Evolutionary conservation across 2,329 filamentous ascomycete genomes (phyloP).

Genomic region (Neodidymelliopsis sp.): DNA sequence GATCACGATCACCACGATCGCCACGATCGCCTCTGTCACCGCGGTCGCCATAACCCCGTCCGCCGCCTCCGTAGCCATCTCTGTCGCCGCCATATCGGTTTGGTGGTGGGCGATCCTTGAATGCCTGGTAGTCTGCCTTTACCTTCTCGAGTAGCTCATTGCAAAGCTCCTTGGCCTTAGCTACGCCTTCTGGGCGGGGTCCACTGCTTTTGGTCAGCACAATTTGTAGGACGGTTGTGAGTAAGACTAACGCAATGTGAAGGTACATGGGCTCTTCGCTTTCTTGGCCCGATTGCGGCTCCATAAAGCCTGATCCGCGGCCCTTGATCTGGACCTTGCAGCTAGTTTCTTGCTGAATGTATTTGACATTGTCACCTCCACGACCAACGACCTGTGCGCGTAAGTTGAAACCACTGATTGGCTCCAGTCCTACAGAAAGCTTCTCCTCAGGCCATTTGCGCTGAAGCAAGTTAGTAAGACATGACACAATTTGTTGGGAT

Average conservation of each 20-base stretch:
- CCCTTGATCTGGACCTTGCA: slow-evolving; percentile 99
- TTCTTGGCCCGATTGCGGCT: slow-evolving; percentile 84
- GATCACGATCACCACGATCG: slow-evolving; percentile 51
- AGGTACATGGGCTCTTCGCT: slow-evolving; percentile 97
- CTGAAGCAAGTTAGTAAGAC: slow-evolving; percentile 56
- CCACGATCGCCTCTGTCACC: slow-evolving; percentile 46
- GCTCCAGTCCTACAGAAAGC: slow-evolving; percentile 89
- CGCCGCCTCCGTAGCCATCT: slow-evolving; percentile 48
- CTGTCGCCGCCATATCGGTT: slow-evolving; percentile 54
- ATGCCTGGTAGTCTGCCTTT: slow-evolving; percentile 84
- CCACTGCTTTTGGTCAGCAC: slow-evolving; percentile 63
- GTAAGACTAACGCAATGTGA: slow-evolving; percentile 79
- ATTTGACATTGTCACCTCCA: slow-evolving; percentile 94
- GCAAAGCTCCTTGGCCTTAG: slow-evolving; percentile 86
- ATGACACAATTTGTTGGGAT: background rate
- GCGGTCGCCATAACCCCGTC: slow-evolving; percentile 51
- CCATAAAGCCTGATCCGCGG: slow-evolving; percentile 91
- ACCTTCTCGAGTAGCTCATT: slow-evolving; percentile 88
- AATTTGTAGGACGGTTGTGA: slow-evolving; percentile 1
- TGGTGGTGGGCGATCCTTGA: slow-evolving; percentile 73
- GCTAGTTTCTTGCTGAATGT: slow-evolving; percentile 93
- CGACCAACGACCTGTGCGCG: slow-evolving; percentile 95
- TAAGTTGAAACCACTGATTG: slow-evolving; percentile 92
- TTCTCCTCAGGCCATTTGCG: slow-evolving; percentile 99
- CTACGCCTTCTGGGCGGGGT: slow-evolving; percentile 84